These are phyloP conservation scores for Furcasterigmium sp. DNA, from an alignment of 2,329 filamentous ascomycete species.

Conservation along the genomic window DNA sequence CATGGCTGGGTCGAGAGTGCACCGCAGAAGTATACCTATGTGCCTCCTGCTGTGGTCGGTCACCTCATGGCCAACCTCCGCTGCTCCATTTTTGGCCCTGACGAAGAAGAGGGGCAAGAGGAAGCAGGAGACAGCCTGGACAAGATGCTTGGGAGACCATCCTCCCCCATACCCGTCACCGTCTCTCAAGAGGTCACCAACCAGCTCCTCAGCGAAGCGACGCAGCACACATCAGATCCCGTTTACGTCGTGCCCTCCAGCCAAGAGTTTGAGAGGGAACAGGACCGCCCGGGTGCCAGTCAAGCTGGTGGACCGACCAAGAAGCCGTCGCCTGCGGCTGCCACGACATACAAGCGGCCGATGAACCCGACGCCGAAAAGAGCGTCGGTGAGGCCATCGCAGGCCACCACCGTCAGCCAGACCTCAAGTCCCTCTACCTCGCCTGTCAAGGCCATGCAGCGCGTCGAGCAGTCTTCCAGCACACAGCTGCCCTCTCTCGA, in stretches of 20 bases:
- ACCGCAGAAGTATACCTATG: constrained; percentile 46
- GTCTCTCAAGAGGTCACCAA: constrained; percentile 48
- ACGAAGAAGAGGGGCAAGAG: constrained; percentile 14
- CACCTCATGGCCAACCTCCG: constrained; percentile 54
- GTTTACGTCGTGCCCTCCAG: constrained; percentile 28
- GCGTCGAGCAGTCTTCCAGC: constrained; percentile 14
- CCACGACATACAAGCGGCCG: constrained; percentile 10
- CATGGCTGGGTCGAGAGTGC: constrained; percentile 48
- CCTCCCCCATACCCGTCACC: constrained; percentile 15
- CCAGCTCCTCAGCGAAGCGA: constrained; percentile 44
- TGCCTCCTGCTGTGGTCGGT: constrained; percentile 53
- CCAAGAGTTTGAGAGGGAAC: background rate
- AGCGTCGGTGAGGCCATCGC: constrained; percentile 12
- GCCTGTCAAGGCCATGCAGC: constrained; percentile 19
- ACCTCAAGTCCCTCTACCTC: constrained; percentile 24
- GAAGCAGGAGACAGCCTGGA: constrained; percentile 4
- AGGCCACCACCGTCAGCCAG: constrained; percentile 31
- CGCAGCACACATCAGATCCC: constrained; percentile 17
- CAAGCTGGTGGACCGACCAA: too few relatives aligned
- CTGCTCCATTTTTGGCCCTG: constrained; percentile 38
- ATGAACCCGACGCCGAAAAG: constrained; percentile 9
- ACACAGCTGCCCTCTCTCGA: constrained; percentile 12
- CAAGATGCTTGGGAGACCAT: constrained; percentile 3
- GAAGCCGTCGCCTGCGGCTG: constrained; percentile 5
- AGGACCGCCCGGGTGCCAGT: too few relatives aligned